Evolutionary conservation across 2,329 filamentous ascomycete genomes (phyloP).

Genomic region (Fusarium neocosmosporiellum): DNA sequence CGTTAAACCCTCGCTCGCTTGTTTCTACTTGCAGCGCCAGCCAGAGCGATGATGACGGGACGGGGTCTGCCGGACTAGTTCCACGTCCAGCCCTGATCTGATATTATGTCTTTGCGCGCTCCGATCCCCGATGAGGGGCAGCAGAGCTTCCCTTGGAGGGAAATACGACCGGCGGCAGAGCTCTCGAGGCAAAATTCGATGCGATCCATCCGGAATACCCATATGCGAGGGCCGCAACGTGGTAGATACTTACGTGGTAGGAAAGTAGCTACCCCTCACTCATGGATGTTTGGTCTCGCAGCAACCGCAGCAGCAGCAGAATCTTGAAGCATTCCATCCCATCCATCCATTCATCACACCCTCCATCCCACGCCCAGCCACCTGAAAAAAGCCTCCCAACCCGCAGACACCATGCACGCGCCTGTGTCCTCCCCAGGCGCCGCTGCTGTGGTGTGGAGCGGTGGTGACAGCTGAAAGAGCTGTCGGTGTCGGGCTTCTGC

Average conservation of each 20-base stretch:
- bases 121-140: constrained; percentile 14
- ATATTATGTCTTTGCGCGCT: constrained; percentile 29
- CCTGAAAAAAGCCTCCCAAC: neutral
- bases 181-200: constrained; percentile 12
- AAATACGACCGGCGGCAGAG: constrained; percentile 6
- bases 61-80: constrained; percentile 4
- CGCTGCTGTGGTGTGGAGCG: neutral
- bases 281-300: constrained; percentile 1
- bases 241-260: neutral
- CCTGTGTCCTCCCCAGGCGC: neutral
- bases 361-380: neutral
- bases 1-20: no score
- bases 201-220: constrained; percentile 9
- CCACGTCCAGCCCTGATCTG: constrained; percentile 29
- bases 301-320: neutral
- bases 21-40: neutral
- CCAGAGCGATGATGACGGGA: no score
- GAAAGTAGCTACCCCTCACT: constrained; percentile 23
- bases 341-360: constrained; percentile 17
- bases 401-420: constrained; percentile 8
- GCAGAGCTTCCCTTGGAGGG: constrained; percentile 3
- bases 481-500: constrained; percentile 8
- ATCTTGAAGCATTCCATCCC: constrained; percentile 18
- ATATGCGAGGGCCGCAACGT: neutral
- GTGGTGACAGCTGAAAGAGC: constrained; percentile 7